phyloP scores from a whole-genome alignment of 495 filamentous ascomycete species.

The Cairneyella variabilis region DNA sequence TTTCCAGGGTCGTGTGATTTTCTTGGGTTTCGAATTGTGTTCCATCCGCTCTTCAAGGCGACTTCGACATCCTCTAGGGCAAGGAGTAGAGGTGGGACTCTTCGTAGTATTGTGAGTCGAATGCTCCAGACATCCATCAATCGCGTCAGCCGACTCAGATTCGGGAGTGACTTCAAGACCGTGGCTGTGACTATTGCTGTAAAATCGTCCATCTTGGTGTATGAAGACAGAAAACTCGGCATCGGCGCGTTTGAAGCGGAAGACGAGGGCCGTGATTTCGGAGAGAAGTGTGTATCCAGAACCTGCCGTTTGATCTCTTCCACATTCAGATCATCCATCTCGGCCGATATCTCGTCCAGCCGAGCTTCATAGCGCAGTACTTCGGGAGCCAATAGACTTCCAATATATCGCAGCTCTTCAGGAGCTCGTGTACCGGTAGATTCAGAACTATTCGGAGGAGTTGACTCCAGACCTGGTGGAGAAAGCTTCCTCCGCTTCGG shows the following conservation, averaged over 20 bases:
- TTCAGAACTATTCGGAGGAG: conserved; percentile 8
- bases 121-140: conserved; percentile 72
- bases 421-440: conserved; percentile 12
- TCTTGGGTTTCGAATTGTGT: conserved; percentile 42
- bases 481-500: conserved; percentile 33
- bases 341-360: conserved; percentile 71
- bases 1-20: background rate
- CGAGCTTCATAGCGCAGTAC: conserved; percentile 67
- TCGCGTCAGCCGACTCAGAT: conserved; percentile 65
- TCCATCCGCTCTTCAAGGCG: conserved; percentile 60
- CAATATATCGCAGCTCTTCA: conserved; percentile 53
- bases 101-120: conserved; percentile 67
- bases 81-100: conserved; percentile 64
- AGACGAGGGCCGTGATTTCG: conserved; percentile 48
- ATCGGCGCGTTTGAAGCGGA: conserved; percentile 38
- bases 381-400: conserved; percentile 58
- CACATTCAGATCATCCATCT: conserved; percentile 75
- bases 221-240: conserved; percentile 33
- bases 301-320: conserved; percentile 91
- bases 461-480: background rate
- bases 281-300: conserved; percentile 67
- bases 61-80: conserved; percentile 60
- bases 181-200: conserved; percentile 87
- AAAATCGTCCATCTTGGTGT: conserved; percentile 68
- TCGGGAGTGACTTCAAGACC: conserved; percentile 78